A percentile compares a stretch with the other conserved stretches of the same genome.
These are phyloP conservation scores for Neoboletus brunneissimus DNA, from an alignment of 768 basidiomycete species.

Conservation along the genomic window DNA sequence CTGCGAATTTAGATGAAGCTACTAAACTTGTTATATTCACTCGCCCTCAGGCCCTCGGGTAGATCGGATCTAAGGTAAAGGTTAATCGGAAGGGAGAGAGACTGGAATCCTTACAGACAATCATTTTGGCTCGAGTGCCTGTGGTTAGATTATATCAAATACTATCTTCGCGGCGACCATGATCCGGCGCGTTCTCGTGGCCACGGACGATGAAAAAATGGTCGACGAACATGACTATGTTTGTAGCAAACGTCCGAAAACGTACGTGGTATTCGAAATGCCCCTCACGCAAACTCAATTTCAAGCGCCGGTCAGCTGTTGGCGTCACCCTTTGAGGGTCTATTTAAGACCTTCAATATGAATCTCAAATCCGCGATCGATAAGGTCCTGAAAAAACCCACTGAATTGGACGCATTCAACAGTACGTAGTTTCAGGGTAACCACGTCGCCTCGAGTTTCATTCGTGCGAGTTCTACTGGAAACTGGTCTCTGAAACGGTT, in stretches of 20 bases:
- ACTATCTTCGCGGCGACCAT: conserved; percentile 97
- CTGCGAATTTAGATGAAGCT: conserved; percentile 91
- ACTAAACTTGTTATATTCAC: conserved; percentile 91
- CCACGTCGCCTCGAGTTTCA: conserved; percentile 92
- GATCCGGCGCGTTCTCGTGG: conserved; percentile 94
- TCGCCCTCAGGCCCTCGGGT: conserved; percentile 90
- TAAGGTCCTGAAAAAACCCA: conserved; percentile 94
- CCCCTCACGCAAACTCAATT: conserved; percentile 29
- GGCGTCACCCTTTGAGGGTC: conserved; percentile 92
- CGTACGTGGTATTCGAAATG: conserved; percentile 53
- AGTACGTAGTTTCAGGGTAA: conserved; percentile 97
- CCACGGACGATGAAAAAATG: conserved; percentile 96
- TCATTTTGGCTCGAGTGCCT: conserved; percentile 94
- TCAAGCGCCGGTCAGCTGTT: conserved; percentile 91
- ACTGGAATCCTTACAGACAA: conserved; percentile 92
- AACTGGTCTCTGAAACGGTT: conserved; percentile 99
- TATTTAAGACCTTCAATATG: conserved; percentile 98
- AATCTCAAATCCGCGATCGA: conserved; percentile 95
- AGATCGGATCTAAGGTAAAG: conserved; percentile 91
- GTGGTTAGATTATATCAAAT: conserved; percentile 84
- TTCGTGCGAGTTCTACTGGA: conserved; percentile 96
- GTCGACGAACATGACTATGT: conserved; percentile 99
- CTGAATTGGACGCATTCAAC: conserved; percentile 91
- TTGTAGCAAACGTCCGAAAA: conserved; percentile 95
- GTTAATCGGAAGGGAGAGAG: conserved; percentile 90